Evolutionary conservation across 2,329 filamentous ascomycete species (phyloP), one percentile per base, ranked within the genome.

Genomic region (Tympanopsis confertula): DNA sequence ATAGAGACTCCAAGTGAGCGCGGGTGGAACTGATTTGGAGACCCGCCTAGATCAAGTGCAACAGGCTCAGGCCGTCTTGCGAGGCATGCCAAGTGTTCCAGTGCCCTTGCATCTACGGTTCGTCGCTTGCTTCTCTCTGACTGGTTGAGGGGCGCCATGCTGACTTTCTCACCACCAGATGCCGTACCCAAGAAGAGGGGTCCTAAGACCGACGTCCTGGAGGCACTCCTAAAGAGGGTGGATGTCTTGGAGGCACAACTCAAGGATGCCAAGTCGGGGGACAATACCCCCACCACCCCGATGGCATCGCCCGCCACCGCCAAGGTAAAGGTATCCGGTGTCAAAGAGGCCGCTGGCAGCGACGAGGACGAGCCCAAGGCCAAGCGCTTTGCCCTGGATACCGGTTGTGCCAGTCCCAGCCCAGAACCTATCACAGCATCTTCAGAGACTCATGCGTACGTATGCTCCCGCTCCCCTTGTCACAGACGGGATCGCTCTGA

Each of bases 71-170:
- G 35, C 86, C 86, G 24, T 82, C 83, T 35, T 94, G 86, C 52
- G 86, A 93, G 57, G 86, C 86, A 40, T 94, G 86, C 52, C 84
- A 86, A 57, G 81, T 91, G 40, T 93, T 94, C 51, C 84, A 89
- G 52, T 89, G 84, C 54, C 76, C 82, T 20, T 94, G 86, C 61
- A 71, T 94, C 42, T 94, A 94, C 58, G 86, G 86, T 93, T 68
- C 47, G 72, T 56, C 13, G 22, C 41, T 38, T 29, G 24, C 33
- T 7, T 19, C 41, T 51, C 43, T 41, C 35, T 39, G 17, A 20
- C 26, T 17, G 10, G 14, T 19, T 38, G 38, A 38, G 39, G 36
- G 33, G 38, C 39, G 35, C 39, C 5, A 13, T 37, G 18, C 10
- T 39, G 26, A 14, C 12, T 10, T 19, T 20, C 7, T 32, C 14